Percentiles rank a stretch among this genome's conserved stretches.
These are phyloP conservation scores for Tremella fuciformis DNA, from an alignment of 768 basidiomycete genomes.

Conservation along the genomic window DNA sequence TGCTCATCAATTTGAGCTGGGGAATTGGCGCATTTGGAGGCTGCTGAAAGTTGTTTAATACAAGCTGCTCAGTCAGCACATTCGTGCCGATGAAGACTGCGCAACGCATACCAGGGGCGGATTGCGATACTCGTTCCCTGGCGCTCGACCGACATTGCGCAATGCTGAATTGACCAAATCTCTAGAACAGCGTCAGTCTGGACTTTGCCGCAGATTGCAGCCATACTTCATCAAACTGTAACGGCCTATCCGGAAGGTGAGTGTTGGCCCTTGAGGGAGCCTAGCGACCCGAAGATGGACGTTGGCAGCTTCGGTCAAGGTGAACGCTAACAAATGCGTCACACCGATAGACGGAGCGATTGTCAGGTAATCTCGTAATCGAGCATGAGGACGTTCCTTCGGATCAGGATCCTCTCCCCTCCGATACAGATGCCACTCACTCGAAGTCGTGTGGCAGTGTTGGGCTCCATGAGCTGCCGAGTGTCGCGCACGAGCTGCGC, in stretches of 20 bases:
- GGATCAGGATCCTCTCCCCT: not conserved
- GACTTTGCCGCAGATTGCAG: not conserved
- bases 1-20: slow-evolving; percentile 89
- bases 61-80: slow-evolving; percentile 61
- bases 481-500: slow-evolving; percentile 87
- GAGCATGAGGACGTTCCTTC: slow-evolving; percentile 86
- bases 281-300: slow-evolving; percentile 73
- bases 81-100: too few species aligned
- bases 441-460: slow-evolving; percentile 87
- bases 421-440: slow-evolving; percentile 55
- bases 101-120: slow-evolving; percentile 73
- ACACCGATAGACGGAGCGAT: slow-evolving; percentile 88
- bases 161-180: slow-evolving; percentile 50
- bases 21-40: slow-evolving; percentile 58
- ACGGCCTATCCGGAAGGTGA: slow-evolving; percentile 86
- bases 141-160: slow-evolving; percentile 50
- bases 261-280: slow-evolving; percentile 83
- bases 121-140: slow-evolving; percentile 64
- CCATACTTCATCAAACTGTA: slow-evolving; percentile 77
- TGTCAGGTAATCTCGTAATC: slow-evolving; percentile 74
- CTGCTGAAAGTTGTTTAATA: slow-evolving; percentile 67
- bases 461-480: slow-evolving; percentile 95
- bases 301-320: slow-evolving; percentile 68
- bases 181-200: slow-evolving; percentile 21
- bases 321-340: slow-evolving; percentile 88